These are phyloP conservation scores for Xylariales sp. DNA, from an alignment of 2,329 filamentous ascomycete species.

Conservation along the genomic window DNA sequence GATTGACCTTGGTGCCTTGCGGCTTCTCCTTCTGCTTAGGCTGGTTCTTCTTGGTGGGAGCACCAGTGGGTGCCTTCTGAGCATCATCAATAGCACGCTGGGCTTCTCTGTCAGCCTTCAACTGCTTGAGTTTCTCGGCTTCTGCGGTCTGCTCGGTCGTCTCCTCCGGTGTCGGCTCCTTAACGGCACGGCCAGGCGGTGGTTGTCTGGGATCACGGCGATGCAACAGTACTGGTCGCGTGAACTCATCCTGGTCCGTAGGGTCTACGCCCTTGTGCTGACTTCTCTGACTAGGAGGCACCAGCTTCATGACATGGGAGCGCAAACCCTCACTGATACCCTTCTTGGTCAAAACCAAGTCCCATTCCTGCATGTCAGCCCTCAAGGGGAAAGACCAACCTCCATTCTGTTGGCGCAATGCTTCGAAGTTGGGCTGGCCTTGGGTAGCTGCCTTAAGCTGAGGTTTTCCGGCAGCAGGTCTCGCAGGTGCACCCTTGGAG, in stretches of 20 bases:
- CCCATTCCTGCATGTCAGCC: constrained; percentile 43
- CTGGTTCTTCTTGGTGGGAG: constrained; percentile 39
- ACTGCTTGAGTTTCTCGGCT: constrained; percentile 61
- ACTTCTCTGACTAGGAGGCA: constrained; percentile 45
- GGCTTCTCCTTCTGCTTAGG: constrained; percentile 67
- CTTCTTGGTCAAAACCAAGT: constrained; percentile 79
- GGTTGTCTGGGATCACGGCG: constrained; percentile 77
- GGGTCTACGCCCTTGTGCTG: constrained; percentile 55
- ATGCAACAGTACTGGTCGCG: constrained; percentile 81
- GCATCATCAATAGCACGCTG: constrained; percentile 83
- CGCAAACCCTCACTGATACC: constrained; percentile 74
- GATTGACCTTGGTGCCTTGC: constrained; percentile 71
- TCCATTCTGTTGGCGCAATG: constrained; percentile 41
- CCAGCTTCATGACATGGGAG: constrained; percentile 81
- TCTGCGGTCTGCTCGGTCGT: constrained; percentile 51
- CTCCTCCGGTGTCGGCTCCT: constrained; percentile 49
- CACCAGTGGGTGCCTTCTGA: constrained; percentile 79
- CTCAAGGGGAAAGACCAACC: constrained; percentile 55
- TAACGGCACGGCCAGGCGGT: constrained; percentile 58
- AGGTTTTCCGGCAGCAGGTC: constrained; percentile 14
- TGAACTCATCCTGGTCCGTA: constrained; percentile 70
- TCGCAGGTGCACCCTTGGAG: constrained; percentile 19
- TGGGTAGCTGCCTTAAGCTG: constrained; percentile 19
- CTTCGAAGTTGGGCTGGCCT: constrained; percentile 31
- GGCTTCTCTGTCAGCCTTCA: constrained; percentile 74